phyloP scores from a whole-genome alignment of 345 rosid species.

The Salix purpurea region DNA sequence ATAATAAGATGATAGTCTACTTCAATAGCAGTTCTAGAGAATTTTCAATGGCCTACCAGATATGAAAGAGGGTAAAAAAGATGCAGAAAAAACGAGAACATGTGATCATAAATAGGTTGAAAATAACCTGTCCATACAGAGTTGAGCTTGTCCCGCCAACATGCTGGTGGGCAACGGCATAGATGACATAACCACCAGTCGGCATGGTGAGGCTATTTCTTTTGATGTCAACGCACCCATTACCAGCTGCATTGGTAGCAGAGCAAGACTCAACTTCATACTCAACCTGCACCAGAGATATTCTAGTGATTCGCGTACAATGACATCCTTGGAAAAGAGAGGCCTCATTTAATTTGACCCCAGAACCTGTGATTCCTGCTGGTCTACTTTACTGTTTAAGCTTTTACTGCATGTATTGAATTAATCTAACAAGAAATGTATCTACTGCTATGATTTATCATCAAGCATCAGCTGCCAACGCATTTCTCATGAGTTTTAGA shows the following conservation, averaged over 20 bases:
- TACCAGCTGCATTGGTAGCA: constrained; percentile 4
- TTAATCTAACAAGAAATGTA: not conserved
- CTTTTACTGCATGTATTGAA: not conserved
- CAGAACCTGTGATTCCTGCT: not conserved
- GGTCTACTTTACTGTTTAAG: not conserved
- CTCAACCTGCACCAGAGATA: constrained; percentile 48
- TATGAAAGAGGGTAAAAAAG: not conserved
- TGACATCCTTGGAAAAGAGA: not conserved
- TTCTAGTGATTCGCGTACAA: not conserved
- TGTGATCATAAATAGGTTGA: not conserved
- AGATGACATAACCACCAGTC: constrained; percentile 61
- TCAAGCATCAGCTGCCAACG: not conserved
- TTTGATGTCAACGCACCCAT: constrained; percentile 41
- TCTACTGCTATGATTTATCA: not conserved
- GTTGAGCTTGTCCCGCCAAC: constrained; percentile 63
- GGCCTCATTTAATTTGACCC: not conserved
- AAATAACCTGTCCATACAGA: constrained; percentile 62
- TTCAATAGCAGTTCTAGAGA: not conserved
- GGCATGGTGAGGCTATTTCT: constrained; percentile 58
- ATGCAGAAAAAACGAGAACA: not conserved
- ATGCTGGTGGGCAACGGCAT: constrained; percentile 83
- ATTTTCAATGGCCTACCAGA: not conserved
- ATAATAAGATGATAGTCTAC: not conserved
- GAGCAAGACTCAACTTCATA: constrained; percentile 57
- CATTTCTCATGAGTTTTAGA: not conserved